Evolutionary conservation across 805 yeast genomes (phyloP).

Genomic region (Saccharomycopsis vini): DNA sequence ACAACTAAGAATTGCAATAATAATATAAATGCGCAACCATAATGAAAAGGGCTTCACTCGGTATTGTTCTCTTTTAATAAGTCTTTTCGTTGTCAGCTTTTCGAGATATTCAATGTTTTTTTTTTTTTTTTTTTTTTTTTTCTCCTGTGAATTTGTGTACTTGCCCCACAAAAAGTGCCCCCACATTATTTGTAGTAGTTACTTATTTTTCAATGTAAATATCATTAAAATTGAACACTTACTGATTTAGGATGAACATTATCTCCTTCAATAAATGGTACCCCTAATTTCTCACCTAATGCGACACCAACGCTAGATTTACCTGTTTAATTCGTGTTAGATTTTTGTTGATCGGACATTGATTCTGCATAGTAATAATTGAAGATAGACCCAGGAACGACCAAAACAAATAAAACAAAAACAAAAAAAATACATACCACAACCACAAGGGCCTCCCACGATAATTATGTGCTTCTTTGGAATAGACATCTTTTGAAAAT

Average conservation of each 20-base stretch:
- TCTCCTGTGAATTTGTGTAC: too few species aligned
- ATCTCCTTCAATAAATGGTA: constrained; percentile 81
- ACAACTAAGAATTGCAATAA: too few species aligned
- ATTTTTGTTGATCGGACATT: neutral
- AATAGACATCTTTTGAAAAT: neutral
- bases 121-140: too few species aligned
- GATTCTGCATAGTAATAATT: neutral
- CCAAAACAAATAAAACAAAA: neutral
- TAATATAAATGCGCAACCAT: too few species aligned
- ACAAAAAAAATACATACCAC: constrained; percentile 39
- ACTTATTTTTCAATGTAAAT: neutral
- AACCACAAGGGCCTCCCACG: constrained; percentile 94
- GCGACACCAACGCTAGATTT: constrained; percentile 67
- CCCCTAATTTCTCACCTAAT: constrained; percentile 36
- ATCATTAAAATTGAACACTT: constrained; percentile 8
- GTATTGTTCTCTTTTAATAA: too few species aligned
- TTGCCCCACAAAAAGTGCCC: too few species aligned
- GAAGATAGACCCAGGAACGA: neutral
- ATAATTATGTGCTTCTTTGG: constrained; percentile 26
- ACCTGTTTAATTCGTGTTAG: neutral
- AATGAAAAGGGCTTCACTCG: too few species aligned
- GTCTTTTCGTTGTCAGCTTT: too few species aligned
- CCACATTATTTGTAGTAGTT: neutral
- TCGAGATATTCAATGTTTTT: too few species aligned
- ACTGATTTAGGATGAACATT: constrained; percentile 52